These are phyloP conservation scores for Linum lewisii DNA, from an alignment of 345 rosid species.

Conservation along the genomic window DNA sequence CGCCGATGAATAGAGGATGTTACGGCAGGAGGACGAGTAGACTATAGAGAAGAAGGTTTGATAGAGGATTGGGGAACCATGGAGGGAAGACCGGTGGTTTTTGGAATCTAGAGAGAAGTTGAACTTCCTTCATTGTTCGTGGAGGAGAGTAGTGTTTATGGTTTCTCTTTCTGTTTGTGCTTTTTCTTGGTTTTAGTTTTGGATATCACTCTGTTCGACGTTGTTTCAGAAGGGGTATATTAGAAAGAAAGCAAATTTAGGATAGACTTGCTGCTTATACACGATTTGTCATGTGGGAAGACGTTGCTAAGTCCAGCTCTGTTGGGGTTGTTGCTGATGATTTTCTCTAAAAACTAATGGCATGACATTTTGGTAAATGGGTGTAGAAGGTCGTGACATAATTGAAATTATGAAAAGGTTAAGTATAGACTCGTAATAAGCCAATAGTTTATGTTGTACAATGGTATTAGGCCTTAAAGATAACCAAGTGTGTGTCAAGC, in stretches of 20 bases:
- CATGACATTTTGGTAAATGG: too few relatives aligned
- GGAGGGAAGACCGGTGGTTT: constrained; percentile 45
- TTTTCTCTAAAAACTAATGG: too few relatives aligned
- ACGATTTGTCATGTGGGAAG: constrained; percentile 78
- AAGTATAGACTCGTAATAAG: too few relatives aligned
- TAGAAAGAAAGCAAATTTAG: constrained; percentile 38
- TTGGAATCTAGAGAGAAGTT: constrained; percentile 57
- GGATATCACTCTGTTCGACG: not conserved
- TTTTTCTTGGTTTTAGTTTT: constrained; percentile 1
- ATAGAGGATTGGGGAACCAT: constrained; percentile 42
- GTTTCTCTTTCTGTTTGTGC: constrained; percentile 16
- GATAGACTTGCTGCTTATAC: constrained; percentile 41
- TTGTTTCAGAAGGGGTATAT: constrained; percentile 35
- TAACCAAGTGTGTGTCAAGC: too few relatives aligned
- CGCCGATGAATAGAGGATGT: constrained; percentile 53
- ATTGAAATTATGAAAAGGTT: too few relatives aligned
- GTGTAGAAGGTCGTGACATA: too few relatives aligned
- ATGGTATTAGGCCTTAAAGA: too few relatives aligned
- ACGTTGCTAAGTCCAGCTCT: constrained; percentile 76
- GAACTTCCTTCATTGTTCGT: constrained; percentile 39
- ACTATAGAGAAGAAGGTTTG: constrained; percentile 51
- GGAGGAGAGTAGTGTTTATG: constrained; percentile 29
- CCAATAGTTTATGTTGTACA: too few relatives aligned
- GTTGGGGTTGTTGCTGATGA: constrained; percentile 67
- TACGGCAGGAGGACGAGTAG: constrained; percentile 46